Percentiles rank a stretch among this genome's conserved stretches.
These are phyloP conservation scores for Hypoxylon lenormandii DNA, from an alignment of 495 filamentous ascomycete species.

Conservation along the genomic window DNA sequence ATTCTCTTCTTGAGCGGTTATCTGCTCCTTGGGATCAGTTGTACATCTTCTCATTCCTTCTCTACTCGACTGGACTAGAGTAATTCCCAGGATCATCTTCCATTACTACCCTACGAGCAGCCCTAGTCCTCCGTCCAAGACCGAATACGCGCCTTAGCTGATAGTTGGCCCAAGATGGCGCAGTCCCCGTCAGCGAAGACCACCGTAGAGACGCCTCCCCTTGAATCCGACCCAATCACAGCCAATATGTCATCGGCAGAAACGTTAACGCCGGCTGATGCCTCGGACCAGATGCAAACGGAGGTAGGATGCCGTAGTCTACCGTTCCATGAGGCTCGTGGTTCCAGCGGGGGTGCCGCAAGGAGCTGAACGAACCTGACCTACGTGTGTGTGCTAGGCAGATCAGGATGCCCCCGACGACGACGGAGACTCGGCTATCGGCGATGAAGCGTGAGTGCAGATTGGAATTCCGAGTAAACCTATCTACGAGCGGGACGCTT, in stretches of 20 bases:
- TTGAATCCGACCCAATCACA: background rate
- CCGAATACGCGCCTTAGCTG: conserved; percentile 8
- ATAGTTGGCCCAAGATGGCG: conserved; percentile 2
- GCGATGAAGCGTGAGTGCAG: conserved; percentile 48
- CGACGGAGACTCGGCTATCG: conserved; percentile 54
- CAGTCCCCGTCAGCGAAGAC: conserved; percentile 4
- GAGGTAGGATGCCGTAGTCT: conserved; percentile 19
- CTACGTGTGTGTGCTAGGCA: background rate
- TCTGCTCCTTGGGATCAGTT: conserved; percentile 9
- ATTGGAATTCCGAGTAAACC: background rate
- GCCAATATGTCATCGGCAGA: conserved; percentile 18
- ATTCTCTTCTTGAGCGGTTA: conserved; percentile 11
- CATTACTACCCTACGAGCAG: conserved; percentile 5
- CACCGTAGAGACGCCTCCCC: conserved; percentile 2
- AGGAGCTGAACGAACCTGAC: conserved; percentile 4
- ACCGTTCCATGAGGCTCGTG: background rate
- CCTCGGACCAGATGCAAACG: conserved; percentile 44
- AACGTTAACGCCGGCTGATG: conserved; percentile 30
- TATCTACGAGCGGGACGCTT: background rate
- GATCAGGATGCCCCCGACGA: conserved; percentile 35
- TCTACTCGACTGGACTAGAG: background rate
- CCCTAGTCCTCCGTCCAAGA: conserved; percentile 2
- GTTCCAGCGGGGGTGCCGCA: background rate
- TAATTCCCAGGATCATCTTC: conserved; percentile 4
- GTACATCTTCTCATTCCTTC: conserved; percentile 11